Conservation (phyloP, 2,329 filamentous ascomycete species). For the Aspergillus vadensis region DNA sequence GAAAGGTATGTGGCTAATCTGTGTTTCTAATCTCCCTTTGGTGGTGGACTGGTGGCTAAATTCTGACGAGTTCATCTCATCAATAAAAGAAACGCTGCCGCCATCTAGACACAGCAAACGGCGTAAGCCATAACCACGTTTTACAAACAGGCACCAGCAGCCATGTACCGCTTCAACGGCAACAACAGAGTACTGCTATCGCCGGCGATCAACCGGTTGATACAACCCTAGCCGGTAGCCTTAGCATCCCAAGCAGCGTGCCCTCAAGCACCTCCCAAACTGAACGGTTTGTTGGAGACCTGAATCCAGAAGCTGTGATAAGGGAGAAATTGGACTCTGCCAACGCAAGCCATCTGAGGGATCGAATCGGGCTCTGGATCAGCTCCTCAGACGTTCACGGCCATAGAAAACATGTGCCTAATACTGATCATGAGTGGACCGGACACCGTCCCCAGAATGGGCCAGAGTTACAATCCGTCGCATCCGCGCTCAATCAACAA, state of each 20-base stretch:
- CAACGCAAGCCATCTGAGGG: conserved; percentile 27
- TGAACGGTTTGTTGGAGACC: conserved; percentile 44
- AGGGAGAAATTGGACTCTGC: conserved; percentile 33
- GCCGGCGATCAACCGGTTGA: no score
- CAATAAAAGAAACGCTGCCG: conserved; percentile 36
- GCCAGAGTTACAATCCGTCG: conserved; percentile 12
- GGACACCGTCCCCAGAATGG: conserved; percentile 1
- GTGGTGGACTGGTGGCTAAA: background rate
- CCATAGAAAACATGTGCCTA: conserved; percentile 4
- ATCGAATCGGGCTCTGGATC: conserved; percentile 38
- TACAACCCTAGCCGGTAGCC: background rate
- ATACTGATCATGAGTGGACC: conserved; percentile 1
- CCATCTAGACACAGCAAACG: conserved; percentile 24
- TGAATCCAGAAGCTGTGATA: conserved; percentile 45
- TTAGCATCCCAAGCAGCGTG: background rate
- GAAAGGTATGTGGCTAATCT: conserved; percentile 34
- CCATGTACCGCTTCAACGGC: background rate
- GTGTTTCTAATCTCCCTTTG: background rate
- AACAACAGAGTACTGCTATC: background rate
- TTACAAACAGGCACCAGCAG: background rate
- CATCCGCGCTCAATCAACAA: conserved; percentile 27
- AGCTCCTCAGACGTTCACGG: conserved; percentile 23
- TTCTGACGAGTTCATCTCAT: background rate
- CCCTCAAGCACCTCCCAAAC: conserved; percentile 13
- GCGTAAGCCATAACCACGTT: background rate